Evolutionary conservation across 208 protist genomes (phyloP).

Genomic region (Vickermania ingenoplastis): DNA sequence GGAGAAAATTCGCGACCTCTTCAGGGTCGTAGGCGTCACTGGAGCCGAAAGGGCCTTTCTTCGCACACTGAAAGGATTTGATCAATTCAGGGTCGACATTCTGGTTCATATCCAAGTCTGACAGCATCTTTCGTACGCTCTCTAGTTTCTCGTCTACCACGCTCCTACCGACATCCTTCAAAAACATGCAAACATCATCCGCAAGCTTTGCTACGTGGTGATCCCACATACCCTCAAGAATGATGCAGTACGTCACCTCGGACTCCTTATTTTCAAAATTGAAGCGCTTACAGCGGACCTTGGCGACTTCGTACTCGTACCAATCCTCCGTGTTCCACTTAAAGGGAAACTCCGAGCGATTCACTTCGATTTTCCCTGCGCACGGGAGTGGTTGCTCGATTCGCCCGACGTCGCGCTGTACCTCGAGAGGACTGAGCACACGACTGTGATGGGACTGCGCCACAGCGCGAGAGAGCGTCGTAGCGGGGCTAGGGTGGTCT

Average conservation of each 20-base stretch:
- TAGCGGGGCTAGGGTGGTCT: constrained; percentile 22
- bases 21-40: constrained; percentile 56
- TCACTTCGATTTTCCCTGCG: constrained; percentile 51
- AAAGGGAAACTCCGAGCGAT: constrained; percentile 57
- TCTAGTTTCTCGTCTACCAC: constrained; percentile 69
- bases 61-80: constrained; percentile 34
- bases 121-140: constrained; percentile 48
- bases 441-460: constrained; percentile 30
- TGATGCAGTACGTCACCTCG: constrained; percentile 75
- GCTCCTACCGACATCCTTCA: constrained; percentile 71
- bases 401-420: constrained; percentile 75
- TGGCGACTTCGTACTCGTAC: constrained; percentile 88
- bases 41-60: constrained; percentile 54
- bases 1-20: constrained; percentile 80
- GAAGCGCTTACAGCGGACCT: constrained; percentile 80
- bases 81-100: constrained; percentile 58
- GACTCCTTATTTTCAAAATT: constrained; percentile 72
- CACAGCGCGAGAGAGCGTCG: constrained; percentile 61
- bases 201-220: constrained; percentile 85
- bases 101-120: constrained; percentile 9
- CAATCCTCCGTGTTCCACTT: constrained; percentile 83
- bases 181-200: constrained; percentile 79
- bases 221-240: constrained; percentile 83
- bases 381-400: constrained; percentile 50
- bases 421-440: constrained; percentile 48